Evolutionary conservation across 257 asterid species (phyloP), one percentile per base, ranked within the genome.

Genomic region (Nicotiana otophora): DNA sequence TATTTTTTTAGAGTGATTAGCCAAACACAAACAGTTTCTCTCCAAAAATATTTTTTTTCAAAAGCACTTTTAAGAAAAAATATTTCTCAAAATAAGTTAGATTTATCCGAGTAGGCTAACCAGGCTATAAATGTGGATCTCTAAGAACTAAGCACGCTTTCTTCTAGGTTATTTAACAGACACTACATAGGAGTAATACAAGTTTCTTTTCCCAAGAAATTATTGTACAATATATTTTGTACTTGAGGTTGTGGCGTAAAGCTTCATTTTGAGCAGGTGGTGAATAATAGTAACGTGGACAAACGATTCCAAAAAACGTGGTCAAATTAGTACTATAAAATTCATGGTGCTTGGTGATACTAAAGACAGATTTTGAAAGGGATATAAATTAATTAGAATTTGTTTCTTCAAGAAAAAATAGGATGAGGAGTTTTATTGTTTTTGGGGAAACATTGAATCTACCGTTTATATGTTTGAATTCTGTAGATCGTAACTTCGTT

Each of bases 311-410:
- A 20, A 23, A 23, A 46, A 72, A 42, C 6, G 34, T 72, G 48
- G 20, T n/a, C 12, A n/a, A 51, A 39, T 28, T 62, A 4, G 3
- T 72, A 36, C 39, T 36, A 42, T 42, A 42, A 46, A 46, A 46
- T 72, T 72, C 39, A 46, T 72, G 23, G 79, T 72, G 79, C 36
- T 72, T 72, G 36, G 78, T 72, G 78, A 72, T 12, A 46, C 36
- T 23, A 23, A 23, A 62, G 67, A 9, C 68, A 7, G 14, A 7
- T 70, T 39, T 5, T 70, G 61, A 39, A 42, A 26, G 33, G 77
- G 55, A 36, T 19, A 4, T 36, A 36, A 19, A 36, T 17, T n/a
- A 36, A 17, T 54, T 0, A 17, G 6, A 39, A 19, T 46, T 72
- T 72, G 60, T 14, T 20, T 72, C 14, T 26, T 62, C 33, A 62